These are phyloP conservation scores for Nicotiana rustica DNA, from an alignment of 305 asterid genomes.

Conservation along the genomic window DNA sequence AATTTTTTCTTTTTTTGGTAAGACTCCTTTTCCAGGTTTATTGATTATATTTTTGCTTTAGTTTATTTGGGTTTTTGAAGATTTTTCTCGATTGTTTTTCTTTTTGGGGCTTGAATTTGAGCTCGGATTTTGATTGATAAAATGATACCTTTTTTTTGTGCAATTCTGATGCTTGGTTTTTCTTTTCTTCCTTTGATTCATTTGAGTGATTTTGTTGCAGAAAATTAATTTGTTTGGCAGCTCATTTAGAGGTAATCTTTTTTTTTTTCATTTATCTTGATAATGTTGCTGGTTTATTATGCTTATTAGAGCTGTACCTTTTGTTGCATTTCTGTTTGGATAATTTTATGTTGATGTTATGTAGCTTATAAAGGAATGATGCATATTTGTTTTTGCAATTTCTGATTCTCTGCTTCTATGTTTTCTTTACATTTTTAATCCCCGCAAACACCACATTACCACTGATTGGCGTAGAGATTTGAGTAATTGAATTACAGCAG, in stretches of 20 bases:
- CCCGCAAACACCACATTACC: not conserved
- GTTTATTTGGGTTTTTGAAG: slow-evolving; percentile 21
- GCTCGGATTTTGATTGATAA: not conserved
- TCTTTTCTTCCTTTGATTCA: not conserved
- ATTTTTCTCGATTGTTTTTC: slow-evolving; percentile 25
- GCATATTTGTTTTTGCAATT: not conserved
- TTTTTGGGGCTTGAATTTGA: slow-evolving; percentile 29
- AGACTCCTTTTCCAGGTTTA: slow-evolving; percentile 9
- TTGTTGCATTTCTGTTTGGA: not conserved
- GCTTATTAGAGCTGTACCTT: not conserved
- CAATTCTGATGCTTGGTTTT: not conserved
- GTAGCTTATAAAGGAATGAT: not conserved
- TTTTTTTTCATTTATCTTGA: slow-evolving; percentile 16
- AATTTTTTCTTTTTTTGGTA: not conserved
- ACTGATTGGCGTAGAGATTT: slow-evolving; percentile 34
- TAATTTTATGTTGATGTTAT: not conserved
- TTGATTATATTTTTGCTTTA: slow-evolving; percentile 9
- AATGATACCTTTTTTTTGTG: not conserved
- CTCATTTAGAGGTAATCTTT: slow-evolving; percentile 43
- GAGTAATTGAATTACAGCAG: slow-evolving; percentile 14
- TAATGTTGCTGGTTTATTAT: slow-evolving; percentile 3
- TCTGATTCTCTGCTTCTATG: not conserved
- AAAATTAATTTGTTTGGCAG: slow-evolving; percentile 34
- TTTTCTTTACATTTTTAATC: slow-evolving; percentile 21
- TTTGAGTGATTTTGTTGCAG: slow-evolving; percentile 40